Base-by-base conservation (phyloP, 2,329 filamentous ascomycete genomes). In the Mollisiaceae sp. region DNA sequence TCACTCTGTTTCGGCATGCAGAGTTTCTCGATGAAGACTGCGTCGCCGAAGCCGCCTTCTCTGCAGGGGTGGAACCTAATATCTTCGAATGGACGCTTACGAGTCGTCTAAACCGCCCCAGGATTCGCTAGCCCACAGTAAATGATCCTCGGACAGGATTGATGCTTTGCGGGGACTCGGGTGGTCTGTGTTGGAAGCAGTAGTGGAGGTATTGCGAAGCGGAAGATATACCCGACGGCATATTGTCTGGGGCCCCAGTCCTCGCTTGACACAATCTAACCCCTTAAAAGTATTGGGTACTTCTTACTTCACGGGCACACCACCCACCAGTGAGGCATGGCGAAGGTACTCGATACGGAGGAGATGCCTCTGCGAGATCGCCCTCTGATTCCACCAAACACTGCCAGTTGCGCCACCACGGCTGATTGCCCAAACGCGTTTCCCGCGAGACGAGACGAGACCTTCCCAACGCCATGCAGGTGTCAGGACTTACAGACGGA, bases 261-360 rank as follows among this genome's bases (percentile, higher is more conserved):
- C 24, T 54, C 24, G 50, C 50, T 27, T 54, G n/a, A 18, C 50
- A 35, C 32, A 54, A 54, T 35, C 50, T 35, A 54, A 54, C 50
- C 50, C 50, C 50, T 54, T 32, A 8, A 54, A 54, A 54, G 50
- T 54, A 54, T 54, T 54, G 50, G 50, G 50, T 54, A 54, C 50
- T 32, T 54, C n/a, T 24, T 24, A 35, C 22, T 12, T 8, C 24
- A 11, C 50, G 4, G 18, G 22, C 1, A 54, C 18, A n/a, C 6
- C 50, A 35, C 50, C 15, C 24, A 35, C 24, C 4, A 32, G 24
- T 12, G 32, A 54, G 22, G 15, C 47, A 27, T 12, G 24, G 47
- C 47, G 8, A 52, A 52, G 22, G 50, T 54, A 54, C 14, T 35
- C 18, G 50, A 18, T 54, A 54, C 50, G 50, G 50, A 15, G 11